Conservation (phyloP, 768 basidiomycete genomes). For the Austroboletus eburneus region DNA sequence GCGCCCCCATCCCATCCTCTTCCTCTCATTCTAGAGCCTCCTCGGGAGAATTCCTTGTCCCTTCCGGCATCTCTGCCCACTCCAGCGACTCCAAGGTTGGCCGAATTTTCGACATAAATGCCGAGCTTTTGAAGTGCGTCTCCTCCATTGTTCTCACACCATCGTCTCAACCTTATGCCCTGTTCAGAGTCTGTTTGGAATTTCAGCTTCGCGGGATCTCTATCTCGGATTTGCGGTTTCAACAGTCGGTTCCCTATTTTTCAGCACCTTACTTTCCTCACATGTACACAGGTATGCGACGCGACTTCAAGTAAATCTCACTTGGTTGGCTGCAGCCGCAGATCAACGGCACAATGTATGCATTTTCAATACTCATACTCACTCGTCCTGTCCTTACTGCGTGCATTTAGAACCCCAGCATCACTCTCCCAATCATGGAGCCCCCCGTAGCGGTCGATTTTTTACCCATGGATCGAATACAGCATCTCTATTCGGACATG, state of each 20-base stretch:
- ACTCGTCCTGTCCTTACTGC: constrained; percentile 5
- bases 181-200: constrained; percentile 53
- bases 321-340: constrained; percentile 66
- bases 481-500: constrained; percentile 59
- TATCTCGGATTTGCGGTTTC: constrained; percentile 45
- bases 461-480: constrained; percentile 54
- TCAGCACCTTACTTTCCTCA: constrained; percentile 7
- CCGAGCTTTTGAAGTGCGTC: constrained; percentile 62
- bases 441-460: constrained; percentile 50
- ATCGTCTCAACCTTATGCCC: constrained; percentile 5
- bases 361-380: constrained; percentile 7
- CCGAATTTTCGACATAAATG: constrained; percentile 62
- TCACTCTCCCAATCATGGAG: constrained; percentile 55
- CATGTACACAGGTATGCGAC: constrained; percentile 45
- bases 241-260: constrained; percentile 46
- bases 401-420: constrained; percentile 27
- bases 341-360: constrained; percentile 53
- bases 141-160: background rate
- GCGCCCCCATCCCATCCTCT: constrained; percentile 13
- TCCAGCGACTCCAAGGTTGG: constrained; percentile 43
- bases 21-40: constrained; percentile 27
- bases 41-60: constrained; percentile 25
- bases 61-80: constrained; percentile 18
- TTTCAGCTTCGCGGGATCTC: constrained; percentile 53
- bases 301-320: constrained; percentile 67